Evolutionary conservation across 305 asterid genomes (phyloP), one percentile per base, ranked within the genome.

Genomic region (Coffea humblotiana): DNA sequence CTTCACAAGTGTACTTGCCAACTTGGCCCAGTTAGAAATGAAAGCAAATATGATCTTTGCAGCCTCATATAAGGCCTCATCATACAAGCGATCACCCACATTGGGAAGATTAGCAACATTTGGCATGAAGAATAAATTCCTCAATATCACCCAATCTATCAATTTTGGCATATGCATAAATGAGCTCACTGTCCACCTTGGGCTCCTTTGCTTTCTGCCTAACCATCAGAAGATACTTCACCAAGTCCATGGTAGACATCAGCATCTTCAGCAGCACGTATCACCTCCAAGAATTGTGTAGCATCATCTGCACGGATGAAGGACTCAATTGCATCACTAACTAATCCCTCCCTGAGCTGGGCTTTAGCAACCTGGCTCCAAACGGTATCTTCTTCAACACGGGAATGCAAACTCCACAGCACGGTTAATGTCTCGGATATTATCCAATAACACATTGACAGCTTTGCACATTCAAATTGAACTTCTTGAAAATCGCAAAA

Each of bases 321-420:
- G 52, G 99, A 96, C 76, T 94, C 99, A 61, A 96, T 96, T 74
- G 99, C 99, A 85, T 96, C 99, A 66, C 98, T 94, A 68, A 94
- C 97, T 76, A 96, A 88, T 85, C 99, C 99, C 81, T 96, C 99
- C 86, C 97, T 88, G 49, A 96, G 96, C 84, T 96, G 99, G 84
- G 99, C 95, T 90, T 87, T 96, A 89, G 95, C 99, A 76, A 96
- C 99, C 83, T 93, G 98, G 79, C 99, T 96, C 99, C 99, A 96
- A 49, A 96, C 98, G 75, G 94, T 95, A 86, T 93, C 99, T 87
- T 96, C 99, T 84, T 96, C 99, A 79, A 94, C 99, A 75, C 99
- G 98, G 98, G 91, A 82, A 96, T 56, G 99, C 98, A 87, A 93
- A 96, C 85, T 96, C 99, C 78, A 94, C 99, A 4, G 99, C 97